A percentile compares a stretch with the other conserved stretches of the same genome.
Evolutionary conservation across 352 stramenopile genomes (phyloP).

Genomic region (Phytophthora tentaculata): DNA sequence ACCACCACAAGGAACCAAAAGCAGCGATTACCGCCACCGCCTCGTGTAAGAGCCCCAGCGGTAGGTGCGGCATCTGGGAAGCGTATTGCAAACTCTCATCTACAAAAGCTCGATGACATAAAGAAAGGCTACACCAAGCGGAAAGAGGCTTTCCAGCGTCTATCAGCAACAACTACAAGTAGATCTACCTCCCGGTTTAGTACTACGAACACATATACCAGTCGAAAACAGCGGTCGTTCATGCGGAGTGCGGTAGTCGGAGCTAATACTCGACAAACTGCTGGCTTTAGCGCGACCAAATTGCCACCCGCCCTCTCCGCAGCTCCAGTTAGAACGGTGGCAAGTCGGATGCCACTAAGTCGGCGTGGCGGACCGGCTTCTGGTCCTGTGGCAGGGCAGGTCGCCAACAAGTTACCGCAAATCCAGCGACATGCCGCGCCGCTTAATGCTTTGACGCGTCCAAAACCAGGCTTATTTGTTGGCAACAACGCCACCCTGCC

Average conservation of each 20-base stretch:
- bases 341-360: constrained; percentile 4
- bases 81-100: constrained; percentile 57
- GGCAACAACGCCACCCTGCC: constrained; percentile 38
- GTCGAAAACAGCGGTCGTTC: constrained; percentile 33
- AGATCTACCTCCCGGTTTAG: constrained; percentile 22
- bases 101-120: constrained; percentile 73
- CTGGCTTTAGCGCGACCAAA: constrained; percentile 1
- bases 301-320: constrained; percentile 14
- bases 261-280: constrained; percentile 14
- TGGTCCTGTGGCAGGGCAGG: constrained; percentile 13
- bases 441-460: constrained; percentile 5
- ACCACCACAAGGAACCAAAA: constrained; percentile 20
- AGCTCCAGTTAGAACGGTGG: neutral
- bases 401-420: constrained; percentile 26
- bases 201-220: constrained; percentile 9
- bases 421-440: constrained; percentile 19
- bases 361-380: neutral
- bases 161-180: constrained; percentile 27
- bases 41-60: constrained; percentile 50
- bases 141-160: constrained; percentile 55
- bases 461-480: constrained; percentile 11
- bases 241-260: constrained; percentile 25
- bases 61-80: constrained; percentile 62
- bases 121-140: constrained; percentile 66
- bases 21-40: constrained; percentile 39